Evolutionary conservation across 108 stramenopile genomes (phyloP), one percentile per base, ranked within the genome.

Genomic region (Fragilaria radians): DNA sequence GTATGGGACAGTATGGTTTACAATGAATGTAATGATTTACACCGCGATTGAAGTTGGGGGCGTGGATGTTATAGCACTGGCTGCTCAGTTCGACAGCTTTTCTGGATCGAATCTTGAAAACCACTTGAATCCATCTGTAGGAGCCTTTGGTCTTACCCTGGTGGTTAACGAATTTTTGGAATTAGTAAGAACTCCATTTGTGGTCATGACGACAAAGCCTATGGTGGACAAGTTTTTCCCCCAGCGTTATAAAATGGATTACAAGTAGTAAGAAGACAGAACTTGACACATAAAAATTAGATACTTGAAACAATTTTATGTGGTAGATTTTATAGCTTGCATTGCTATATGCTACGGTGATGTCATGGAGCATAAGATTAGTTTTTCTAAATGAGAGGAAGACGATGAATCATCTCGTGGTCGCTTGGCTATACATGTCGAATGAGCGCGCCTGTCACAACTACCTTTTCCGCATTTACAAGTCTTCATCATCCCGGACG

Each of bases 121-220:
- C 1, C 85, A 78, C 47, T 71, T 93, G 26, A 85, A 89, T 67
- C 92, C 92, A 24, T 70, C 79, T 3, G 52, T 89, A 25, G 92
- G 92, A 46, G 75, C 80, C 46, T 70, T 90, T 29, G 92, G 86
- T 22, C 29, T 93, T 52, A 78, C 75, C 14, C 29, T 93, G 61
- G 80, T 80, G 3, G 42, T 86, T 27, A 93, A 93, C 62, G 92
- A 93, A 62, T 66, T 85, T 48, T 54, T 89, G 63, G 92, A 93
- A 60, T 84, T 85, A 27, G 32, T 93, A 28, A 76, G 92, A 46
- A 58, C 90, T 46, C 88, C 88, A 0, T 55, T 93, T 42, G 92
- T 93, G 0, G 85, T 93, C 28, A 57, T 83, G 46, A 90, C 92
- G n/a, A 79, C 89, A 2, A 93, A 85, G 53, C 92, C 92, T 7